Conservation (phyloP, 306 rosid species). For the Fagus sylvatica region DNA sequence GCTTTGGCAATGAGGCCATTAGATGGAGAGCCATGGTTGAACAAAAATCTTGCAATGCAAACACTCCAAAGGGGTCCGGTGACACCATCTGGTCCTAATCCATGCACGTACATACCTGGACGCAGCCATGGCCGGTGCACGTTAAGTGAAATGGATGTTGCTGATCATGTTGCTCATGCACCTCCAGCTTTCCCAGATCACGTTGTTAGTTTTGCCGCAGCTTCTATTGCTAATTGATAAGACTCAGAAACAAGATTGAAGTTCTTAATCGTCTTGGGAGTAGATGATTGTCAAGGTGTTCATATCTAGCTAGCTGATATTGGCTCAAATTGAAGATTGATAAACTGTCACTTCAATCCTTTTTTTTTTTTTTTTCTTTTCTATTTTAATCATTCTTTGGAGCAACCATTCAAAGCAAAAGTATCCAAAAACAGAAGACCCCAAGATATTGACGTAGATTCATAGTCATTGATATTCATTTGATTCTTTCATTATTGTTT, state of each 20-base stretch:
- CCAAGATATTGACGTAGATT: no score
- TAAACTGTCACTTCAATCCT: no score
- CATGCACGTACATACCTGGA: slow-evolving; percentile 22
- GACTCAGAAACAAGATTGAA: background rate
- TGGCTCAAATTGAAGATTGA: no score
- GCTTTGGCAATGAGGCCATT: slow-evolving; percentile 18
- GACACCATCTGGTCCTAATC: slow-evolving; percentile 3
- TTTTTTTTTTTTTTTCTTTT: no score
- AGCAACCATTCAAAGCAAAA: no score
- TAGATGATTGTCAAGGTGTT: no score
- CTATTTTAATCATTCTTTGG: no score
- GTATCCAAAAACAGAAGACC: no score
- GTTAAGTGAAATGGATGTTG: background rate
- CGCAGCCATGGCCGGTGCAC: slow-evolving; percentile 22
- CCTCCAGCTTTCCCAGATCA: slow-evolving; percentile 14
- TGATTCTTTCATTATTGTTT: no score
- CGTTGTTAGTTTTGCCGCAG: slow-evolving; percentile 14
- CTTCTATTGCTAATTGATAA: background rate
- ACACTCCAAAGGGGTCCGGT: slow-evolving; percentile 5
- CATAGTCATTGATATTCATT: no score
- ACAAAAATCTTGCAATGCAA: slow-evolving; percentile 4
- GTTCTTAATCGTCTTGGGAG: background rate
- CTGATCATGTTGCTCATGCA: background rate
- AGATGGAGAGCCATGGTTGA: slow-evolving; percentile 19
- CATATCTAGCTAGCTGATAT: no score